These are phyloP conservation scores for Lepiota venenata DNA, from an alignment of 768 basidiomycete species.

Conservation along the genomic window DNA sequence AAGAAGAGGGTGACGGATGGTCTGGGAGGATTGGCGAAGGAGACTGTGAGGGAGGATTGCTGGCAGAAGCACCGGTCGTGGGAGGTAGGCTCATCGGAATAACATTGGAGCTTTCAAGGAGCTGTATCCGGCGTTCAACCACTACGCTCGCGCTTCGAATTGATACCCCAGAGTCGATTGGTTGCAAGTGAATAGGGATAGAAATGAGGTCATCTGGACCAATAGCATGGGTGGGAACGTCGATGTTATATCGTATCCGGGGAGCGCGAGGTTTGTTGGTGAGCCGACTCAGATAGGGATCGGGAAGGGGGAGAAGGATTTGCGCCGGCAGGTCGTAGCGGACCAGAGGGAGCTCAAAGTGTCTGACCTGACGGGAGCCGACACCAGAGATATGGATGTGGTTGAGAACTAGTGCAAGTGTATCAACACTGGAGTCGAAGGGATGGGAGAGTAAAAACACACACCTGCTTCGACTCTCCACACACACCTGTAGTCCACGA, in stretches of 20 bases:
- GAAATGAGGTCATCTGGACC: conserved; percentile 74
- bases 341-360: conserved; percentile 69
- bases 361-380: conserved; percentile 64
- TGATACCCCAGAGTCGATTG: conserved; percentile 50
- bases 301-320: conserved; percentile 31
- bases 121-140: conserved; percentile 69
- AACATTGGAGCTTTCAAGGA: conserved; percentile 36
- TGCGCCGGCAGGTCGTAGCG: conserved; percentile 60
- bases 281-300: conserved; percentile 34
- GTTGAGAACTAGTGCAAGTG: conserved; percentile 48
- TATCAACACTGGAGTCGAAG: conserved; percentile 14
- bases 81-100: conserved; percentile 19
- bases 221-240: conserved; percentile 52
- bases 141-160: conserved; percentile 63
- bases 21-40: conserved; percentile 11
- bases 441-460: conserved; percentile 23
- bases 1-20: conserved; percentile 17
- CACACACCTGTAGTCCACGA: conserved; percentile 73
- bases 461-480: conserved; percentile 84
- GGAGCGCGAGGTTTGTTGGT: conserved; percentile 57
- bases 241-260: conserved; percentile 56
- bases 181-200: conserved; percentile 59
- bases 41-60: conserved; percentile 11
- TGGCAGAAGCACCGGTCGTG: conserved; percentile 17
- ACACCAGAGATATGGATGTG: conserved; percentile 64